Conservation (phyloP, 331 rosid species). For the Ulmus americana region DNA sequence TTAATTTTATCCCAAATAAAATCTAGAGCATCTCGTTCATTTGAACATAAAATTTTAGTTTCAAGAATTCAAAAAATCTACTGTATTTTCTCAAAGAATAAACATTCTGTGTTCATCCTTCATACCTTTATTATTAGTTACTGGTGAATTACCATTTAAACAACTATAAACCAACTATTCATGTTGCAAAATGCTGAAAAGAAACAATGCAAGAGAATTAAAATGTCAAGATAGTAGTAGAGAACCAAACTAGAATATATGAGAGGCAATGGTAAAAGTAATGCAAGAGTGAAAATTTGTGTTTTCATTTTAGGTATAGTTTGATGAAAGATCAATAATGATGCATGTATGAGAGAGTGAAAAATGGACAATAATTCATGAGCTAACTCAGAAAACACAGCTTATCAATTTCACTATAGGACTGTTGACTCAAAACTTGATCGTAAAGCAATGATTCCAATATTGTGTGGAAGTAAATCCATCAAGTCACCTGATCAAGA, state of each 20-base stretch:
- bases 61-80: no score
- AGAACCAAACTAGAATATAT: no score
- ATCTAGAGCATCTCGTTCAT: no score
- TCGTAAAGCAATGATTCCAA: background rate
- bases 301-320: background rate
- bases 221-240: no score
- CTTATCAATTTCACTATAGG: background rate
- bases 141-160: no score
- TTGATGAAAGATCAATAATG: background rate
- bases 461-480: background rate
- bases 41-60: no score
- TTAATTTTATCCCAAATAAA: no score
- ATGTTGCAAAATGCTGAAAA: background rate
- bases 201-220: background rate
- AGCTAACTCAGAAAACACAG: background rate
- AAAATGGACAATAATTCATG: background rate
- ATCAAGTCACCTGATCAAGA: background rate
- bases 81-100: no score
- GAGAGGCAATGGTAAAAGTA: no score
- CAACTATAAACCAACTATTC: background rate
- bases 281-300: no score
- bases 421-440: background rate
- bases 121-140: no score
- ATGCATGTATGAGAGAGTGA: background rate
- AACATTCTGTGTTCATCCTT: no score